Evolutionary conservation across 495 filamentous ascomycete species (phyloP), one percentile per base, ranked within the genome.

Genomic region (Hypoxylon rickii): DNA sequence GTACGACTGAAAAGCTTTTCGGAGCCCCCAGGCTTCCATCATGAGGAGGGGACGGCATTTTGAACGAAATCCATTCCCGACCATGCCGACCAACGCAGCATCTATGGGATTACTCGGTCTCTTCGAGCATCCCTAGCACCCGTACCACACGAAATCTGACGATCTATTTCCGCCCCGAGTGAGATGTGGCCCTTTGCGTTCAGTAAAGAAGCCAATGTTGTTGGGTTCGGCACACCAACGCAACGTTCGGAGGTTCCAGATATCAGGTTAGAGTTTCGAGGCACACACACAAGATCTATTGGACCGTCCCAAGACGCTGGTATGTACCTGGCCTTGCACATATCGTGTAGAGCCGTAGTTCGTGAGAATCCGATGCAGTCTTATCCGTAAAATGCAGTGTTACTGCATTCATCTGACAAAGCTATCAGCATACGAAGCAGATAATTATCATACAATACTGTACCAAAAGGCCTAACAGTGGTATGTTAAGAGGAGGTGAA

Each of bases 1-100:
- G 47, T 33, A 41, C 44, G 51, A 10, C 20, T 18, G 24, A 22
- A 56, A 62, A 62, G 58, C 42, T 62, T 62, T 46, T 49, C 52
- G 58, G 58, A 44, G 29, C 42, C 42, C 36, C 47, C 51, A 46
- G 36, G 22, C 36, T 44, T 42, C 21, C 26, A 7, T 15, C 7
- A 26, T 18, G 15, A 33, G 16, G 18, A 33, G 13, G 46, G 47
- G 37, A 48, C 42, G 24, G 37, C 21, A 15, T 36, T 38, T 31
- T 34, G 26, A 24, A 13, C 39, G 19, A 26, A 34, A 43, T 37
- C 17, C 29, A 55, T 50, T n/a, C 37, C 44, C 40, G 57, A 50
- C 13, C 3, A 36, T 21, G 38, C 44, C 44, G 31, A 43, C 16
- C 8, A 21, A 32, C 53, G 48, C 38, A 48, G 29, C 6, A 45